Percentiles rank a stretch among this genome's conserved stretches.
Conservation (phyloP, 2,329 filamentous ascomycete genomes). For the Ophiostoma sp. region DNA sequence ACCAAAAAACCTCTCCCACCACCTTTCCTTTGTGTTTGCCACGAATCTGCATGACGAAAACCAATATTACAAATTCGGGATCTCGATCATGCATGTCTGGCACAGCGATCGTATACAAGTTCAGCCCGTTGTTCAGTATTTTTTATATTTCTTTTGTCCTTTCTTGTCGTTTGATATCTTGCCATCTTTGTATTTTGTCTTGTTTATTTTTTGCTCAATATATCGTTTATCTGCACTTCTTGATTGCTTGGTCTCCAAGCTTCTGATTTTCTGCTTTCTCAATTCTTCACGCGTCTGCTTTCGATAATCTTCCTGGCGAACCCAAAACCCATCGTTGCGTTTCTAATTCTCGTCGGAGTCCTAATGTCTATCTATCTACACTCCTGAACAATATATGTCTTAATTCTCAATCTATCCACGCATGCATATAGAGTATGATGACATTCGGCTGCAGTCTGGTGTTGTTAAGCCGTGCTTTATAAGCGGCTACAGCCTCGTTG, state of each 20-base stretch:
- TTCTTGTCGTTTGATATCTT: constrained; percentile 18
- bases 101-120: constrained; percentile 48
- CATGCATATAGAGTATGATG: not conserved
- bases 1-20: not conserved
- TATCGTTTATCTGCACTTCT: not conserved
- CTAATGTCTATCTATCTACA: not conserved
- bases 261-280: not conserved
- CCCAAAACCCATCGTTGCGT: not conserved
- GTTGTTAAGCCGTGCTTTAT: not conserved
- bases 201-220: constrained; percentile 7
- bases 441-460: not conserved
- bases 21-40: constrained; percentile 34
- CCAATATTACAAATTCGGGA: constrained; percentile 37
- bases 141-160: constrained; percentile 24
- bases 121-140: constrained; percentile 8
- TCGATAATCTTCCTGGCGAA: not conserved
- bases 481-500: not conserved
- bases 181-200: constrained; percentile 27
- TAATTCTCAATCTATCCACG: not conserved
- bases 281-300: not conserved
- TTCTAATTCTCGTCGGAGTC: not conserved
- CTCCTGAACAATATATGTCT: not conserved
- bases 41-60: constrained; percentile 56
- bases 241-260: not conserved
- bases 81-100: constrained; percentile 56